These are phyloP conservation scores for Claviceps sp. DNA, from an alignment of 2,329 filamentous ascomycete genomes.

Conservation along the genomic window DNA sequence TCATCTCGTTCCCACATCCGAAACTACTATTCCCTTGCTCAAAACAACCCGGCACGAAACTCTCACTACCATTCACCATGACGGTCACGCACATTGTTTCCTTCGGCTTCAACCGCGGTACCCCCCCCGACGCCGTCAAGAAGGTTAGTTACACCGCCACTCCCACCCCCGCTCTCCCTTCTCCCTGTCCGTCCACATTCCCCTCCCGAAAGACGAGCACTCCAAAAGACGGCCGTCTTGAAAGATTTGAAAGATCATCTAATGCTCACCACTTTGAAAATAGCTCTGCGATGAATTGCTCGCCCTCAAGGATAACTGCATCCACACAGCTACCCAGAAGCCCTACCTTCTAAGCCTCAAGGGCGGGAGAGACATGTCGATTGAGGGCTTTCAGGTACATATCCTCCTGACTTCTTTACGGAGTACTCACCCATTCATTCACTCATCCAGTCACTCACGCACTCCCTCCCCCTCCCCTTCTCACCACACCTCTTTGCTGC, in stretches of 20 bases:
- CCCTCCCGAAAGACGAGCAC: too few species aligned
- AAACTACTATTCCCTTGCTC: background rate
- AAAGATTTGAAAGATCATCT: too few species aligned
- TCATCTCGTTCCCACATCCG: too few species aligned
- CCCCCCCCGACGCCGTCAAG: background rate
- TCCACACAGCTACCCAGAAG: conserved; percentile 44
- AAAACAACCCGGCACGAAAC: too few species aligned
- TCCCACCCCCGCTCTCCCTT: background rate
- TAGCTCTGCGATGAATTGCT: conserved; percentile 25
- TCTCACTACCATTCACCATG: background rate
- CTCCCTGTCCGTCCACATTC: too few species aligned
- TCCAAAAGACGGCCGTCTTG: too few species aligned
- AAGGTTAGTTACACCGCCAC: background rate
- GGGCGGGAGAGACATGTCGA: conserved; percentile 49
- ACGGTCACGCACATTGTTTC: conserved; percentile 4
- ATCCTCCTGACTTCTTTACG: too few species aligned
- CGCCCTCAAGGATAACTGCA: conserved; percentile 42
- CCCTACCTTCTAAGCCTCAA: conserved; percentile 46
- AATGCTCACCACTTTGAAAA: background rate
- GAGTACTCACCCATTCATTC: background rate
- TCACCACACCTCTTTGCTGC: background rate
- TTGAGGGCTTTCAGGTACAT: conserved; percentile 44
- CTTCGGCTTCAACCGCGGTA: conserved; percentile 4
- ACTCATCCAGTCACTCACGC: too few species aligned
- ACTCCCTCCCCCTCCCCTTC: background rate